Evolutionary conservation across 306 rosid genomes (phyloP).

Genomic region (Cicer yamashitae): DNA sequence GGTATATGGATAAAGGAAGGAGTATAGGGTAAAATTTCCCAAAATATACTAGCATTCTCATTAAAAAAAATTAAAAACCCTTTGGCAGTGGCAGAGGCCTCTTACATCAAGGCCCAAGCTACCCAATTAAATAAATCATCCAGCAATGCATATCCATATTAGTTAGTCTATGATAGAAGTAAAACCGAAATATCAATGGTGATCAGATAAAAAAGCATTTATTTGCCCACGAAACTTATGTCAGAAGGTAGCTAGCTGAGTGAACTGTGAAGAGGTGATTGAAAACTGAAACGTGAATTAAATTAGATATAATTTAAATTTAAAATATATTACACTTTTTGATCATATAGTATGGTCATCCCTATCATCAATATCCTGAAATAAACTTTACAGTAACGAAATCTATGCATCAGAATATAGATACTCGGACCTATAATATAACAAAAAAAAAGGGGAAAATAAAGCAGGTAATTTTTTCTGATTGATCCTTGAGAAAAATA

Average conservation of each 20-base stretch:
- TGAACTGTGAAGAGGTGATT: neutral
- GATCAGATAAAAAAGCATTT: neutral
- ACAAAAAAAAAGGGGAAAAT: slow-evolving; percentile 18
- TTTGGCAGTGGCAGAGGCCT: too few species aligned
- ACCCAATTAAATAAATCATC: slow-evolving; percentile 11
- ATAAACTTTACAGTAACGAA: slow-evolving; percentile 56
- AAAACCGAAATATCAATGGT: neutral
- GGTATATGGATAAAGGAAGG: too few species aligned
- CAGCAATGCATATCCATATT: neutral
- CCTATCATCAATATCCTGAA: slow-evolving; percentile 43
- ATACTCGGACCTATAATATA: slow-evolving; percentile 5
- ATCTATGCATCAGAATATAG: slow-evolving; percentile 45
- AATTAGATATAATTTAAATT: slow-evolving; percentile 26
- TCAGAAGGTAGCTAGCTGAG: too few species aligned
- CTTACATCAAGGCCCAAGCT: neutral
- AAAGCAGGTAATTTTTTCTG: neutral
- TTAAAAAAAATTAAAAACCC: too few species aligned
- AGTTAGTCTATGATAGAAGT: neutral
- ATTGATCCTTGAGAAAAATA: slow-evolving; percentile 9
- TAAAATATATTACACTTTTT: slow-evolving; percentile 44
- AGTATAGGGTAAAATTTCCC: too few species aligned
- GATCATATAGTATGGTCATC: slow-evolving; percentile 45
- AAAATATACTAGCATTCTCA: too few species aligned
- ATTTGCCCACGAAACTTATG: neutral
- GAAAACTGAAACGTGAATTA: neutral